Evolutionary conservation across 2,329 filamentous ascomycete genomes (phyloP), one percentile per base, ranked within the genome.

Genomic region (Alternaria triticimaculans): DNA sequence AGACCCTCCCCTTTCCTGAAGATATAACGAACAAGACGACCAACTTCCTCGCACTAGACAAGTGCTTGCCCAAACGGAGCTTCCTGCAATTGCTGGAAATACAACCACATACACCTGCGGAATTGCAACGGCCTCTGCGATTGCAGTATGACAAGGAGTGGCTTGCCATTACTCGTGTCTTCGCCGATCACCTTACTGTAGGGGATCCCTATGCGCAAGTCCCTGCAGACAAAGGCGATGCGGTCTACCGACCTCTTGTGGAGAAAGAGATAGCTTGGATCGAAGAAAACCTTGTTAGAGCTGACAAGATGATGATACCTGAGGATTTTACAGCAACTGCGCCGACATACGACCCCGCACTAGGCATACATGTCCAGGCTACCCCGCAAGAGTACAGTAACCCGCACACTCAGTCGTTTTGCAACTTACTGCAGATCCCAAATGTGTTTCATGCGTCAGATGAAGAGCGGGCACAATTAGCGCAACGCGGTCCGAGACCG

Each of bases 141-240:
- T 84, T 97, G 1, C 83, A 89, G 51, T 98, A 99, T 77, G 96
- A 99, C 78, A 88, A 90, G 11, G 96, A 99, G 82, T 99, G 95
- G 95, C 89, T 99, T 8, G 92, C 96, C 45, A 97, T 99, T 67
- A 94, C 90, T 12, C 91, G 95, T 45, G 90, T 89, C 8, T 96
- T 98, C 75, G 88, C 92, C 44, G 72, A 84, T 4, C 85, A 88
- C 44, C 73, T 84, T 46, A 73, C 80, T 28, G 84, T 96, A 2
- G 80, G 82, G 2, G 92, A 92, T 62, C 84, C 84, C 6, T 76
- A 81, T 8, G 85, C 86, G 1, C 79, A 80, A 43, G 80, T 87
- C 0, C 85, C 90, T 0, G 78, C 82, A 2, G 85, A 96, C 73
- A 83, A 87, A 25, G 92, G 92, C 20, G 89, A 96, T 77, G 86